A percentile compares a stretch with the other conserved stretches of the same genome.
Evolutionary conservation across 164 flowering plant genomes (phyloP).

Genomic region (Tetracentron sinense): DNA sequence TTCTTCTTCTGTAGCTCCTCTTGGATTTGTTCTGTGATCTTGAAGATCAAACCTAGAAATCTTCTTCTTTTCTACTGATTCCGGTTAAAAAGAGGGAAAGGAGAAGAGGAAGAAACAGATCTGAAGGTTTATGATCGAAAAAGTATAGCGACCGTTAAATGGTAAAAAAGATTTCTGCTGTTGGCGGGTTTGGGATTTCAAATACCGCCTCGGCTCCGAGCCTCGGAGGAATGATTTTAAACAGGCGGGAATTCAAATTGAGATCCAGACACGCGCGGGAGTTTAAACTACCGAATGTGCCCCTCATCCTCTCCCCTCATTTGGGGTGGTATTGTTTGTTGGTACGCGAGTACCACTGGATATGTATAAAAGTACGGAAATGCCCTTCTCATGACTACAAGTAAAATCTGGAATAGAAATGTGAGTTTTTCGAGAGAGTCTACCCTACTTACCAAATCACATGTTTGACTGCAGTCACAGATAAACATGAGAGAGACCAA

Average conservation of each 20-base stretch:
- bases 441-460: not conserved
- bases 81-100: not conserved
- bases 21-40: not conserved
- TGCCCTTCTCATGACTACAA: too few relatives aligned
- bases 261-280: not conserved
- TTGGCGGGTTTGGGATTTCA: conserved; percentile 22
- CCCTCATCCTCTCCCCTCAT: not conserved
- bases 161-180: not conserved
- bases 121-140: conserved; percentile 4
- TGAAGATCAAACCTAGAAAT: not conserved
- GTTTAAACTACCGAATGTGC: not conserved
- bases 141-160: conserved; percentile 11
- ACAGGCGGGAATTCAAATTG: conserved; percentile 19
- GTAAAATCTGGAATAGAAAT: too few relatives aligned
- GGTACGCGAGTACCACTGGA: not conserved
- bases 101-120: conserved; percentile 1
- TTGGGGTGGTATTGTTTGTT: not conserved
- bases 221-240: not conserved
- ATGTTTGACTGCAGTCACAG: too few relatives aligned
- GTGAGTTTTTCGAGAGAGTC: not conserved
- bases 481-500: too few relatives aligned
- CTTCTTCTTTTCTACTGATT: not conserved
- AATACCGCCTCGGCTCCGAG: conserved; percentile 14
- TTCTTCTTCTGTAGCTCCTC: not conserved
- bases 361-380: too few relatives aligned